Base-by-base conservation (phyloP, 192 early-diverging fungal species). In the Linnemannia exigua region DNA sequence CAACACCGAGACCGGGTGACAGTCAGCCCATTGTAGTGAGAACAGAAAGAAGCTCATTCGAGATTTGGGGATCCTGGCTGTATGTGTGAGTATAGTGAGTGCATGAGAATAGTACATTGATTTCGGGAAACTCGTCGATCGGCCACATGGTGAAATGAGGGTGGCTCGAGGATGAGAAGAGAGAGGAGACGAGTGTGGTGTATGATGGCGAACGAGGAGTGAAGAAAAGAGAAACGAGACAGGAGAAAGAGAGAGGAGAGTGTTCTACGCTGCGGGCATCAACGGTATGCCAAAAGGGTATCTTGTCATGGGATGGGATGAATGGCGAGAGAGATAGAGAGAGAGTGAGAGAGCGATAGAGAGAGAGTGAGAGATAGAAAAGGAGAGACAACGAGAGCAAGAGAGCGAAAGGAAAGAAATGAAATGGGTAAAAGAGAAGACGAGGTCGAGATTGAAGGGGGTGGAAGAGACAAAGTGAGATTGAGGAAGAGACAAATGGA, bases 61-160 rank as follows among this genome's bases (percentile, higher is more conserved):
- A 74, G 72, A 37, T 33, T 33, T 14, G 72, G 47, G 16, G 31
- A 16, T 5, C 50, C 25, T 48, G 5, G 20, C 28, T n/a, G n/a
- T 19, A 17, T 20, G 51, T 2, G 20, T 14, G 36, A 16, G 17
- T 75, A n/a, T 33, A 8, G 41, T 8, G 2, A 33, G 38, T 38
- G 50, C 3, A 37, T 46, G 63, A 19, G 63, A 31, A 33, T 38
- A 36, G 22, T 46, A 86, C 84, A 80, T 86, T 86, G 75, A 86
- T 86, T 70, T 89, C 88, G 2, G 84, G 85, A 69, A 87, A 87
- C 28, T 81, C 80, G 36, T 89, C 79, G 20, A 87, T 79, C 0
- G 88, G 85, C 88, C 88, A 89, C 85, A 87, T 87, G 9, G 20
- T 36, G 35, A 36, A 38, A 58, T 41, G 25, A 51, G 61, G 9